phyloP scores from a whole-genome alignment of 2,329 filamentous ascomycete genomes.

The Xylaria sp. region DNA sequence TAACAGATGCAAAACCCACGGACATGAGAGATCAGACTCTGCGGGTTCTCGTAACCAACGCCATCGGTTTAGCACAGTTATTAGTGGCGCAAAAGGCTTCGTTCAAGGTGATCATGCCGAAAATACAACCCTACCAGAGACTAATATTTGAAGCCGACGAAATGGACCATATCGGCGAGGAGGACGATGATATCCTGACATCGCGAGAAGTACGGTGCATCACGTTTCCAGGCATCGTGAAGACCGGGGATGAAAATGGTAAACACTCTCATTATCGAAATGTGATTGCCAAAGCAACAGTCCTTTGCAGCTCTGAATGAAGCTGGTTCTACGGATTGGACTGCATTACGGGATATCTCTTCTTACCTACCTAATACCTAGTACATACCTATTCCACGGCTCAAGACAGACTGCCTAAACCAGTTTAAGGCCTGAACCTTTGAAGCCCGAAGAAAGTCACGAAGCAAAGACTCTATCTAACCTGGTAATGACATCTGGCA shows the following conservation, averaged over 20 bases:
- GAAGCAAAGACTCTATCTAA: not conserved
- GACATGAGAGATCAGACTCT: conserved; percentile 48
- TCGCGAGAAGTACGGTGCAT: conserved; percentile 55
- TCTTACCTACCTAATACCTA: too few relatives aligned
- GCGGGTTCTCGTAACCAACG: conserved; percentile 46
- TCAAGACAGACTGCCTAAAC: too few relatives aligned
- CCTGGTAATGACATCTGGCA: too few relatives aligned
- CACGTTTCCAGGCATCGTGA: conserved; percentile 59
- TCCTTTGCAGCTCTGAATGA: conserved; percentile 52
- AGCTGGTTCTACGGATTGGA: not conserved
- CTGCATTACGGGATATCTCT: too few relatives aligned
- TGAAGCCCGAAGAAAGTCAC: not conserved
- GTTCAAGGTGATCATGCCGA: conserved; percentile 52
- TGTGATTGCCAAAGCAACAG: conserved; percentile 60
- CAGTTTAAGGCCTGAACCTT: too few relatives aligned
- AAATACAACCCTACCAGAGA: conserved; percentile 47
- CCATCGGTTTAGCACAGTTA: conserved; percentile 52
- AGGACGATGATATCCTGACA: conserved; percentile 51
- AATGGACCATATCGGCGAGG: conserved; percentile 63
- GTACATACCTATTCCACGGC: too few relatives aligned
- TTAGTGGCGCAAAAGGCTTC: conserved; percentile 55
- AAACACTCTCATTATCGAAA: conserved; percentile 56
- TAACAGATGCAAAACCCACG: conserved; percentile 40
- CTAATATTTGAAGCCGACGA: conserved; percentile 51
- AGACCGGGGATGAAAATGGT: conserved; percentile 60